Evolutionary conservation across 768 basidiomycete genomes (phyloP).

Genomic region (Daedaleopsis sinensis): DNA sequence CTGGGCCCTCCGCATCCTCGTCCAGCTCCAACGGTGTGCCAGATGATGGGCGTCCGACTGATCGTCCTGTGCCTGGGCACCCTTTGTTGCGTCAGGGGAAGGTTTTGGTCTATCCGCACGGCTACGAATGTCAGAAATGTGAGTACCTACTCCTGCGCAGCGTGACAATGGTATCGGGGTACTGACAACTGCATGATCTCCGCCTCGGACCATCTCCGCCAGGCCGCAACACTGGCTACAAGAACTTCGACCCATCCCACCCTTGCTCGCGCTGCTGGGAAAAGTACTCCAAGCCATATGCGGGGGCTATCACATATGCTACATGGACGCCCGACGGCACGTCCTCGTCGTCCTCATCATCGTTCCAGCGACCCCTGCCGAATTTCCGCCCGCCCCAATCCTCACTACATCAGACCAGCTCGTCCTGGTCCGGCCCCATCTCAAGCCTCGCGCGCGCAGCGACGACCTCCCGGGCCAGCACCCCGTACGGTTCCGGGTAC

Average conservation of each 20-base stretch:
- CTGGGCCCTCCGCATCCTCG: not conserved
- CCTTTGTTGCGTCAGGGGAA: slow-evolving; percentile 64
- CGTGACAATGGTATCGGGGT: not conserved
- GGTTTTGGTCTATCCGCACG: slow-evolving; percentile 71
- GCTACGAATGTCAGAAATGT: slow-evolving; percentile 72
- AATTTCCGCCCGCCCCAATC: slow-evolving; percentile 22
- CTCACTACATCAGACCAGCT: slow-evolving; percentile 8
- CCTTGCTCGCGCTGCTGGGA: slow-evolving; percentile 80
- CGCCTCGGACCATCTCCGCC: not conserved
- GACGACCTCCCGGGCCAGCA: slow-evolving; percentile 13
- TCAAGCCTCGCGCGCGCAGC: slow-evolving; percentile 8
- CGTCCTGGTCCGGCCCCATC: slow-evolving; percentile 7
- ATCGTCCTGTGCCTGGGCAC: slow-evolving; percentile 62
- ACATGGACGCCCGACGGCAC: slow-evolving; percentile 34
- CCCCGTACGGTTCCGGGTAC: slow-evolving; percentile 5
- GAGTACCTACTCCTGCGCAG: slow-evolving; percentile 19
- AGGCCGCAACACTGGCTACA: slow-evolving; percentile 81
- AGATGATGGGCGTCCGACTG: slow-evolving; percentile 67
- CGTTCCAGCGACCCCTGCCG: slow-evolving; percentile 27
- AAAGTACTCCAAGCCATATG: slow-evolving; percentile 63
- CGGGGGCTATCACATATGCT: slow-evolving; percentile 61
- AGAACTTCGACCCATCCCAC: slow-evolving; percentile 62
- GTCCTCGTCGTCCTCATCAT: slow-evolving; percentile 4
- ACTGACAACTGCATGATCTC: not conserved
- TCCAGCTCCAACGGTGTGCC: slow-evolving; percentile 19